Percentiles rank a stretch among this genome's conserved stretches.
Conservation (phyloP, 306 rosid genomes). For the Malus asiatica region DNA sequence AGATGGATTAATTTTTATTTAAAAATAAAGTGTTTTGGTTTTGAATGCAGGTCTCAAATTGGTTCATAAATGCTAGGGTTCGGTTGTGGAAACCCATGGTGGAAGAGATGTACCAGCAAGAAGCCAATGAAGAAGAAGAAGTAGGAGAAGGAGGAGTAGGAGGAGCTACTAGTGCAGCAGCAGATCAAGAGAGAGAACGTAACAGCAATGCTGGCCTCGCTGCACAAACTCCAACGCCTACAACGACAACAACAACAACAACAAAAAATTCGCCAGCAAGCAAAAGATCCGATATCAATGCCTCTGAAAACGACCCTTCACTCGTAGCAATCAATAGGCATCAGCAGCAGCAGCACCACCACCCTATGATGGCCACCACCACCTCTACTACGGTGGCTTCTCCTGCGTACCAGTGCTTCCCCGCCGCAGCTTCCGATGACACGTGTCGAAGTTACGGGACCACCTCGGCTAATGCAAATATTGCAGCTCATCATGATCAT, state of each 20-base stretch:
- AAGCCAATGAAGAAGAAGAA: conserved; percentile 53
- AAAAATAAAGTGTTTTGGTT: not conserved
- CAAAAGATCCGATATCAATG: conserved; percentile 59
- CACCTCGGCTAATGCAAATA: conserved; percentile 34
- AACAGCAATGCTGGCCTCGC: conserved; percentile 12
- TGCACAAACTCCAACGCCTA: conserved; percentile 60
- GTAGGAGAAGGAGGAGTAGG: conserved; percentile 13
- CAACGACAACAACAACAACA: conserved; percentile 1
- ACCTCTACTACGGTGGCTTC: conserved; percentile 42
- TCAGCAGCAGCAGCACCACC: conserved; percentile 29
- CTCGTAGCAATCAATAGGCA: conserved; percentile 45
- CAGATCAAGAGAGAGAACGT: not conserved
- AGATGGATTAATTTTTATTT: not conserved
- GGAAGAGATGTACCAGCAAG: conserved; percentile 99
- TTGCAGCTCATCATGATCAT: not conserved
- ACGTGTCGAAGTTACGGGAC: conserved; percentile 66
- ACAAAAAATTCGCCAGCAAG: conserved; percentile 22
- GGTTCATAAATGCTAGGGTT: conserved; percentile 99
- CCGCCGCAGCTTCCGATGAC: conserved; percentile 32
- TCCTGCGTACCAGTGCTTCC: conserved; percentile 22
- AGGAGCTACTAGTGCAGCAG: conserved; percentile 14
- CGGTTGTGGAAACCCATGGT: conserved; percentile 99
- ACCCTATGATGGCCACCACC: conserved; percentile 8
- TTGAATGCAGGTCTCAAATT: conserved; percentile 74
- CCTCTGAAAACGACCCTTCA: conserved; percentile 64